Evolutionary conservation across 495 filamentous ascomycete species (phyloP), one percentile per base, ranked within the genome.

Genomic region (Talaromyces thailandensis): DNA sequence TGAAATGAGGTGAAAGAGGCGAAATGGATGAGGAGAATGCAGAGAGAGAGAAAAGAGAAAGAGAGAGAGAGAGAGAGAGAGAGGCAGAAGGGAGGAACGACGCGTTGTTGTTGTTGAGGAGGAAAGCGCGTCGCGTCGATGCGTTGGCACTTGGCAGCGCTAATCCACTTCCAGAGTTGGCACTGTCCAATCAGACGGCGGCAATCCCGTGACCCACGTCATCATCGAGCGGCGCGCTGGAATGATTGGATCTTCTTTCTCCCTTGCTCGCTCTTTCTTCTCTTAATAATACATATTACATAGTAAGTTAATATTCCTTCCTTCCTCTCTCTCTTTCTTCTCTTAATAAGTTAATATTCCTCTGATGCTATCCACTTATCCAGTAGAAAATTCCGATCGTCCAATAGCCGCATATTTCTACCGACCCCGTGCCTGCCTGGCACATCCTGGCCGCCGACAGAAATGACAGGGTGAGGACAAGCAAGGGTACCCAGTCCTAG

Each of bases 41-140:
- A 64, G 63, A 62, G n/a, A 69, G 53, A 45, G 63, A 29, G 40
- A 18, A 65, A 50, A 50, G 67, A 64, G 63, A 62, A n/a, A 69
- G 53, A 45, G 63, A 29, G 40, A 18, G 64, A 65, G 55, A 50
- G 67, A 64, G 63, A 62, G n/a, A 69, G 53, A 45, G 63, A 29
- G 40, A 18, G 28, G 25, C n/a, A 25, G n/a, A 12, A 58, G 56
- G n/a, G 21, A 40, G 56, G n/a, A 23, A 40, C 56, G 56, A 58
- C 56, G 56, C 56, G 56, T 58, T 58, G 56, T 58, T 58, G 56
- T 58, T 58, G 18, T n/a, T n/a, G n/a, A n/a, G n/a, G n/a, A 8
- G n/a, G 43, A 48, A 23, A 18, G 56, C 56, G 29, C 21, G 32
- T 35, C 56, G 56, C 56, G 56, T 58, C 31, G 56, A 58, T 58